Evolutionary conservation across 169 alveolate genomes (phyloP).

Genomic region (Eimeria maxima): DNA sequence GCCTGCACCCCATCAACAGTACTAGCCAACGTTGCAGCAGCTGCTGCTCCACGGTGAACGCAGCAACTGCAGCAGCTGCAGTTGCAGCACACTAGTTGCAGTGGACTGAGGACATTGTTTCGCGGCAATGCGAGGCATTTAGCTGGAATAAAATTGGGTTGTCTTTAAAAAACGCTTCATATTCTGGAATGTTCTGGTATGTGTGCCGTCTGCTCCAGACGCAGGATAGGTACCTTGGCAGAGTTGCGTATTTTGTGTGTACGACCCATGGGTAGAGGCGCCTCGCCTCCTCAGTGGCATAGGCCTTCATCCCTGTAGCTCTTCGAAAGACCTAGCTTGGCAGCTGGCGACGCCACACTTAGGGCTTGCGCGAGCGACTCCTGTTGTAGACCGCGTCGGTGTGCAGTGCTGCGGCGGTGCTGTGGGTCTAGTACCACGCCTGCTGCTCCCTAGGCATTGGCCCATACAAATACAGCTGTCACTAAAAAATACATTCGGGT

Average conservation of each 20-base stretch:
- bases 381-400: neutral
- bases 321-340: neutral
- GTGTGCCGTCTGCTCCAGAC: neutral
- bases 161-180: neutral
- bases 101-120: neutral
- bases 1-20: slow-evolving; percentile 7
- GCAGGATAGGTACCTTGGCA: neutral
- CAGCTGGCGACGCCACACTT: neutral
- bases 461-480: neutral
- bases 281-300: neutral
- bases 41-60: neutral
- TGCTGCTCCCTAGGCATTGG: neutral
- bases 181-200: neutral
- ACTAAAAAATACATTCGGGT: neutral
- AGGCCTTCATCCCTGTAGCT: neutral
- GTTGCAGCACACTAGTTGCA: neutral
- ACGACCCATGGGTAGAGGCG: neutral
- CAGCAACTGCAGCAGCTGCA: slow-evolving; percentile 21
- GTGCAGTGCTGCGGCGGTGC: neutral
- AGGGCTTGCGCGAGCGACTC: neutral
- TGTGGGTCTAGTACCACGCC: neutral
- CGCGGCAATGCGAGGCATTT: neutral
- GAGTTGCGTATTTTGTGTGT: neutral
- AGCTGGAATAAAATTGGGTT: slow-evolving; percentile 4
- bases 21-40: neutral